These are phyloP conservation scores for Phytophthora constricta DNA, from an alignment of 352 stramenopile genomes.

Conservation along the genomic window DNA sequence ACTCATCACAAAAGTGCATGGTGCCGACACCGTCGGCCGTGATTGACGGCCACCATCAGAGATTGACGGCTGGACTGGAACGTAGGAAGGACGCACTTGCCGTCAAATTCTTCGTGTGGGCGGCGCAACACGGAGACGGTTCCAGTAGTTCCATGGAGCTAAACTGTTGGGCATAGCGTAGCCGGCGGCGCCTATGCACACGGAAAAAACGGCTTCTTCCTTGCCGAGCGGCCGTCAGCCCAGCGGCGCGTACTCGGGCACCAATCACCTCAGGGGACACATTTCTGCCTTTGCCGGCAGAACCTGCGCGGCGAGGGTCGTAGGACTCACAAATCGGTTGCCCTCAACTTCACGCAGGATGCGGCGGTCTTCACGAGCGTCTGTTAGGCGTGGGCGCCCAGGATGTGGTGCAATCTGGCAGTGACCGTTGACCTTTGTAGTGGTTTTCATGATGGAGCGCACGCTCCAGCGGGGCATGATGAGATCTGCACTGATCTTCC, in stretches of 20 bases:
- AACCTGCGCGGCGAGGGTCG: background rate
- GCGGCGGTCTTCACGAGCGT: background rate
- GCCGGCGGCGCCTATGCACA: background rate
- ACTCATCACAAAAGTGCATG: slow-evolving; percentile 13
- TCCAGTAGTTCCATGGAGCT: background rate
- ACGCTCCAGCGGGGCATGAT: background rate
- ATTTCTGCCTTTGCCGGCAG: background rate
- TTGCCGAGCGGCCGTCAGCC: slow-evolving; percentile 1
- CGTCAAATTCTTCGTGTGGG: background rate
- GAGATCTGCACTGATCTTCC: background rate
- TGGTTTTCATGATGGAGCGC: slow-evolving; percentile 4
- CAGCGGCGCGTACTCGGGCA: background rate
- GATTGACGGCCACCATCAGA: background rate
- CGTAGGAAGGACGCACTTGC: background rate
- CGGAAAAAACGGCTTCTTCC: background rate
- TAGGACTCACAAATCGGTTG: slow-evolving; percentile 6
- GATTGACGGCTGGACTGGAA: background rate
- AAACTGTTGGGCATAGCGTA: background rate
- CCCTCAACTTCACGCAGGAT: background rate
- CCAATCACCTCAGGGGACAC: background rate
- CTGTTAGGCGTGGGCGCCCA: background rate
- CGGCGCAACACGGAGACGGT: background rate
- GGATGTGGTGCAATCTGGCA: background rate
- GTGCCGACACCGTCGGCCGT: slow-evolving; percentile 11
- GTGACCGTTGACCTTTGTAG: slow-evolving; percentile 1